Evolutionary conservation across 495 filamentous ascomycete species (phyloP).

Genomic region (Tuber borchii): DNA sequence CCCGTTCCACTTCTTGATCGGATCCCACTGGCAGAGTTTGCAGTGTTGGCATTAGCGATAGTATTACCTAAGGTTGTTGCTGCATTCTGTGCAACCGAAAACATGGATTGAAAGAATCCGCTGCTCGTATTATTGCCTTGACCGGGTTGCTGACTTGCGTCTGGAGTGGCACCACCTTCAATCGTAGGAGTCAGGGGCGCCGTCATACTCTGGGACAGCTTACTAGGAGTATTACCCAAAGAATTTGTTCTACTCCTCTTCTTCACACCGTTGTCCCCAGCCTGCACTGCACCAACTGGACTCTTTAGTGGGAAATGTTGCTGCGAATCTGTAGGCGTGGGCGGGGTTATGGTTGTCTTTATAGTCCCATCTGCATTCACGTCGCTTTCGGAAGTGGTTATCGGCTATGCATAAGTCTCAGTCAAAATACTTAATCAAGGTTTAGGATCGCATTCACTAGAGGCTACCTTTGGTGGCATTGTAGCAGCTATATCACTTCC

Average conservation of each 20-base stretch:
- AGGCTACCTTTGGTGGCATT: not conserved
- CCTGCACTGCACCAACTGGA: constrained; percentile 32
- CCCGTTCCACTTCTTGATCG: constrained; percentile 39
- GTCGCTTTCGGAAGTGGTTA: not conserved
- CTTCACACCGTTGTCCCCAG: constrained; percentile 65
- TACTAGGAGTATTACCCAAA: constrained; percentile 69
- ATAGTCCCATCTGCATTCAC: constrained; percentile 20
- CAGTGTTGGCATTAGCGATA: constrained; percentile 57
- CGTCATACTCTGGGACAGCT: constrained; percentile 72
- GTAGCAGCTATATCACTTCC: constrained; percentile 29
- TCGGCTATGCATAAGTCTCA: not conserved
- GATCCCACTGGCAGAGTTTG: constrained; percentile 45
- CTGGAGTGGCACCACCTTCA: constrained; percentile 50
- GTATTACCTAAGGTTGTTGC: constrained; percentile 77
- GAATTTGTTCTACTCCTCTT: constrained; percentile 54
- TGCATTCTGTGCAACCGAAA: constrained; percentile 89
- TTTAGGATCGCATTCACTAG: not conserved
- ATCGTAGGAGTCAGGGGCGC: constrained; percentile 66
- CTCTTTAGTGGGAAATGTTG: constrained; percentile 39
- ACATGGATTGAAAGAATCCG: constrained; percentile 89
- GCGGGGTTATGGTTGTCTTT: constrained; percentile 36
- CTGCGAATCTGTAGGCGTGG: constrained; percentile 45
- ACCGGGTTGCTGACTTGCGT: constrained; percentile 46
- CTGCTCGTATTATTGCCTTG: constrained; percentile 41
- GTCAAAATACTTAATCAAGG: not conserved